phyloP scores from a whole-genome alignment of 1,284 basidiomycete species.

The Microbotryum silenes-acaulis region DNA sequence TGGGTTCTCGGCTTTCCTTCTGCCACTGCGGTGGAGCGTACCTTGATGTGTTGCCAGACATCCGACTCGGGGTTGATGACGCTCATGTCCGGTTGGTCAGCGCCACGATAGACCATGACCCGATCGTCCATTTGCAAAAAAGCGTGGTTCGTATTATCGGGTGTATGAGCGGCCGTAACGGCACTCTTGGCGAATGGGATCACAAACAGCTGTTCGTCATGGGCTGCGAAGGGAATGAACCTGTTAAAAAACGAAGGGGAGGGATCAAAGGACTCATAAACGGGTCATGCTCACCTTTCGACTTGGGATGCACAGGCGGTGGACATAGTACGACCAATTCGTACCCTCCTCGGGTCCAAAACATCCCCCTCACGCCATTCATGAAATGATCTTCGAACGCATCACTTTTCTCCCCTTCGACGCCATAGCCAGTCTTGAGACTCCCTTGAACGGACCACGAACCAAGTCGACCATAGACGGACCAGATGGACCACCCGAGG shows the following conservation, averaged over 20 bases:
- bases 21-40: slow-evolving; percentile 26
- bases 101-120: slow-evolving; percentile 88
- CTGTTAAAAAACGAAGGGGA: neutral
- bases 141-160: slow-evolving; percentile 87
- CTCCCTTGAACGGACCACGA: slow-evolving; percentile 63
- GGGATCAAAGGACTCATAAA: no score
- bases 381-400: slow-evolving; percentile 67
- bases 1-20: neutral
- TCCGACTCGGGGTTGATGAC: slow-evolving; percentile 98
- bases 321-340: slow-evolving; percentile 62
- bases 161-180: slow-evolving; percentile 81
- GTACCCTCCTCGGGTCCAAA: slow-evolving; percentile 84
- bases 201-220: slow-evolving; percentile 60
- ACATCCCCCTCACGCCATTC: slow-evolving; percentile 60
- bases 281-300: slow-evolving; percentile 20
- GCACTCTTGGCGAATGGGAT: slow-evolving; percentile 94
- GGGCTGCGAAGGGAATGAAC: slow-evolving; percentile 6
- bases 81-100: slow-evolving; percentile 95
- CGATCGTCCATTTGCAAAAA: slow-evolving; percentile 93
- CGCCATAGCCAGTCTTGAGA: slow-evolving; percentile 47
- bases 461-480: slow-evolving; percentile 78
- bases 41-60: slow-evolving; percentile 94
- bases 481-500: slow-evolving; percentile 83
- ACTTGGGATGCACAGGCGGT: slow-evolving; percentile 28
- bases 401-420: slow-evolving; percentile 39